Evolutionary conservation across 23 red algal species (phyloP), one percentile per base, ranked within the genome.

Genomic region (Pyropia yezoensis): DNA sequence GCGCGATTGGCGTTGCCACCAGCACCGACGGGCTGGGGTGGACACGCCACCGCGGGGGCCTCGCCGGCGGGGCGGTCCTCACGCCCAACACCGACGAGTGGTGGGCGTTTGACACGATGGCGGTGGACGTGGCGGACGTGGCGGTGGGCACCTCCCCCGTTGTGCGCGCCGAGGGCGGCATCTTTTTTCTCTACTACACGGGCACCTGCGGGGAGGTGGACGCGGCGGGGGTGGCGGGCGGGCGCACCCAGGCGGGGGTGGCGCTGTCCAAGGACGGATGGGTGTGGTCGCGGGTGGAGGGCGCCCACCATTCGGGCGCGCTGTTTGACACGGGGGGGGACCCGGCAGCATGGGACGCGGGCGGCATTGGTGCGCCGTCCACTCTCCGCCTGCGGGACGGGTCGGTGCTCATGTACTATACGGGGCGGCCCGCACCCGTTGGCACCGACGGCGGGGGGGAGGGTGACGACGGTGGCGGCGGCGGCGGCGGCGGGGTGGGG

Each of bases 241-340:
- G 76, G 26, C 83, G 72, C 11, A 73, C 73, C 59, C 55, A 66
- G 15, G 52, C 82, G 17, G 90, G 90, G 7, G 67, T 95, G 19
- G 90, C 90, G 17, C 28, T 95, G 18, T 80, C 73, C 58, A 83
- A 79, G 47, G 90, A 95, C 57, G 90, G 90, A 18, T 79, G 75
- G 45, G 63, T 88, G 29, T 95, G 79, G 34, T 68, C 76, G 16
- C 63, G 90, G 28, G 25, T 95, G 51, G 77, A 88, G 57, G 90
- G 90, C 45, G 55, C 56, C 8, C 59, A 45, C 57, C 63, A 76
- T 27, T 66, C 62, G n/a, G 82, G 82, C 21, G 75, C 90, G 26
- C 34, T 88, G 24, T 57, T 95, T 26, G 87, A 90, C 39, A 47
- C 39, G 39, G 39, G 39, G 28, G 69, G 54, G 21, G 56, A 54